Evolutionary conservation across 495 filamentous ascomycete genomes (phyloP), one percentile per base, ranked within the genome.

Genomic region (Penicillium arizonense): DNA sequence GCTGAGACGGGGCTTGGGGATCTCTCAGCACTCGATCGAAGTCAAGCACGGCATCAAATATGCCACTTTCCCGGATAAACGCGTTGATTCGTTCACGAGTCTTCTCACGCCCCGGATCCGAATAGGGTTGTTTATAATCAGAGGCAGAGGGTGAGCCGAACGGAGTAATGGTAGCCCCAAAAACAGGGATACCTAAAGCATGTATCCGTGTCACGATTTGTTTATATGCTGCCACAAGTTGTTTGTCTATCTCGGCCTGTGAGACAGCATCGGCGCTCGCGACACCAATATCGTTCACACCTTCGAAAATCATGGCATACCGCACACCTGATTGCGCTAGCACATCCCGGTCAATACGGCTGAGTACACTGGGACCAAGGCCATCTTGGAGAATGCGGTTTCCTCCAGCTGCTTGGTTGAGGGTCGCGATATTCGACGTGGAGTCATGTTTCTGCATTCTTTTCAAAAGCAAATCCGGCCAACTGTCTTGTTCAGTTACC

Each of bases 331-430:
- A 69, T 8, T 81, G 77, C 0, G 74, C 59, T 12, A 90, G 67
- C 4, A 84, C 76, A 60, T 90, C 87, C 12, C 86, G 76, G 59
- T 87, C 82, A 55, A 87, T 74, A 0, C 87, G 80, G 42, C 70
- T 68, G 32, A 87, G 63, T 1, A 84, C 76, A 18, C 80, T 81
- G 4, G 86, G 85, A 5, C 87, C 87, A 0, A 84, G 72, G 3
- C 85, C 81, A 49, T 86, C 84, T 18, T 55, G 62, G 0, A 90
- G 76, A 1, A 89, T 76, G 3, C 83, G 72, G 71, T 90, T 89
- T 35, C 87, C 86, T 32, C 87, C 87, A 0, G 85, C 86, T n/a
- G 85, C 86, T 72, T 88, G 82, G 69, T 89, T 90, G 57, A 79
- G 72, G 13, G 89, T 73, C 4, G 77, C 71, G 34, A 88, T 78